Evolutionary conservation across 192 early-diverging fungal genomes (phyloP), one percentile per base, ranked within the genome.

Genomic region (Lobosporangium transversale): DNA sequence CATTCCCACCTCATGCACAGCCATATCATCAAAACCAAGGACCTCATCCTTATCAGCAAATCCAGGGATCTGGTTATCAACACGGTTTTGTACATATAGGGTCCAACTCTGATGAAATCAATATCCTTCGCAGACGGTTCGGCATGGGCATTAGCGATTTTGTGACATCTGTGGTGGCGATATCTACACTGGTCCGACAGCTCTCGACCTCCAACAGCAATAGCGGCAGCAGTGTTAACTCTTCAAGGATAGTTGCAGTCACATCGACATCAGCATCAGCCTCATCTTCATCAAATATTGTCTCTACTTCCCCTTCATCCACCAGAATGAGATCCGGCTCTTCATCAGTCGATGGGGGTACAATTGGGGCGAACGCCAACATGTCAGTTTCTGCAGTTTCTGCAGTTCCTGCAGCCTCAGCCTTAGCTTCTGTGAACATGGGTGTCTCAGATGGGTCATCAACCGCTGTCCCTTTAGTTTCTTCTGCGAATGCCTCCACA

Each of bases 131-230:
- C 4, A 36, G 63, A 24, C 62, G 71, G 6, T 75, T 75, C 33
- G 71, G 71, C 3, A 56, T 75, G 71, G 71, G 71, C 10, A 37
- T 75, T 15, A 75, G 71, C 30, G 71, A 75, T 15, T 75, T 75
- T 40, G 62, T 66, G 1, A 75, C 66, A 40, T 66, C 71, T 33
- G 71, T 75, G 20, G 57, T 75, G 24, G 63, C 61, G 23, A 75
- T 75, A 20, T 75, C 71, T 18, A 75, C 71, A 23, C 58, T 75
- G 14, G 58, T 75, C 1, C 47, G 57, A 17, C 62, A 75, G 36
- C 63, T 75, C 1, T 75, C 71, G 26, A 53, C 58, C 48, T 27
- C 10, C 44, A 12, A 50, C 14, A 12, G 36, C 30, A 11, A 32
- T 31, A 10, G 29, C 44, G 40, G 24, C 37, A 17, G 45, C 58